Conservation (phyloP, 2,329 filamentous ascomycete species). For the Alternaria viburni region DNA sequence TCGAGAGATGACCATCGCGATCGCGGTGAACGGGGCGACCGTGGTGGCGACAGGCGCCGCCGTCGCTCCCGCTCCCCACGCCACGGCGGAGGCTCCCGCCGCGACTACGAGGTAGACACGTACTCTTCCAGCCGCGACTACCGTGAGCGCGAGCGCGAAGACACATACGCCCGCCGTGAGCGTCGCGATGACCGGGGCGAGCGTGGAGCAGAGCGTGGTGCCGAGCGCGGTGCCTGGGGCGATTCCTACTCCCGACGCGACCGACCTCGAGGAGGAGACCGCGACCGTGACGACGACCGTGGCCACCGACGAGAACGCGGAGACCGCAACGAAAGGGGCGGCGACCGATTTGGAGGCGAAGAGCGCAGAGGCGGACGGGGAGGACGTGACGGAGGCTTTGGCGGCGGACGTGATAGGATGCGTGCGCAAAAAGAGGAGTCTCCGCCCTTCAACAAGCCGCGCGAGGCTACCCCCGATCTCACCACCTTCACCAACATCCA, state of each 20-base stretch:
- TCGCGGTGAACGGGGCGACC: constrained; percentile 27
- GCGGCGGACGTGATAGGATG: constrained; percentile 55
- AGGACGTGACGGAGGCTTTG: constrained; percentile 31
- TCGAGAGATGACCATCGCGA: constrained; percentile 39
- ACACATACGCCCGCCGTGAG: constrained; percentile 78
- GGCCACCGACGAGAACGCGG: constrained; percentile 41
- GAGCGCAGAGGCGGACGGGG: constrained; percentile 43
- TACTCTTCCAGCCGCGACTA: constrained; percentile 95
- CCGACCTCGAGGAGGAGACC: constrained; percentile 37
- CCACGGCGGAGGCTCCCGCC: constrained; percentile 65
- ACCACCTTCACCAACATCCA: constrained; percentile 83
- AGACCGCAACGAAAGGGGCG: constrained; percentile 57
- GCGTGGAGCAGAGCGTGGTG: constrained; percentile 45
- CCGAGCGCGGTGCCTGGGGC: constrained; percentile 60
- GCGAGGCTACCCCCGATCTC: constrained; percentile 94
- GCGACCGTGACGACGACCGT: constrained; percentile 44
- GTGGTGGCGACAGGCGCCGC: constrained; percentile 52
- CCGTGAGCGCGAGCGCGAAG: constrained; percentile 90
- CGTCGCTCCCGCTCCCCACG: constrained; percentile 88
- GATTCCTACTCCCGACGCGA: constrained; percentile 57
- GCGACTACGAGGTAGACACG: constrained; percentile 78
- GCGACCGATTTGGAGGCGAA: constrained; percentile 55
- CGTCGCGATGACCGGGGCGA: constrained; percentile 55
- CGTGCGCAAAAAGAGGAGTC: constrained; percentile 76
- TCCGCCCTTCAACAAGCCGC: constrained; percentile 79